Conservation (phyloP, 2,329 filamentous ascomycete genomes). For the Westerdykella sp. region DNA sequence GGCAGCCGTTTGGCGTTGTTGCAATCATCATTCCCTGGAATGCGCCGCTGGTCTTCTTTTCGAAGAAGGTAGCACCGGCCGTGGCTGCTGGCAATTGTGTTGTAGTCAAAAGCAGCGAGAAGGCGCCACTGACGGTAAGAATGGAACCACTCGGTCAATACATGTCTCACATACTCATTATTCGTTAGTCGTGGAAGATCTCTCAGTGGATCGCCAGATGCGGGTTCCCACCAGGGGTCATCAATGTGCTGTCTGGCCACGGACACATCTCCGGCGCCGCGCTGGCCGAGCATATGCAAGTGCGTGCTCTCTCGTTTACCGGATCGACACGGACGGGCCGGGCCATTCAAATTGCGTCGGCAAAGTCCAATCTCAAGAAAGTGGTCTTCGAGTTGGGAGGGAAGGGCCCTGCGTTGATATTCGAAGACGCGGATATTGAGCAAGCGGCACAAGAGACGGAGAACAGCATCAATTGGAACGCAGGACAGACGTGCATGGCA, state of each 20-base stretch:
- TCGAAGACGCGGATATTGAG: constrained; percentile 71
- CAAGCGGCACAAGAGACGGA: constrained; percentile 56
- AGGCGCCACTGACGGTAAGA: constrained; percentile 59
- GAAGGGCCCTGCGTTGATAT: constrained; percentile 75
- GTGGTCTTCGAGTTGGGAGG: constrained; percentile 79
- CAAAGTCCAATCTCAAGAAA: constrained; percentile 75
- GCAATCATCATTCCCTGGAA: constrained; percentile 68
- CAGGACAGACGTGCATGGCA: constrained; percentile 55
- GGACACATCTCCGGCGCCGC: constrained; percentile 75
- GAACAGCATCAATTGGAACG: constrained; percentile 48
- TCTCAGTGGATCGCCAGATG: constrained; percentile 70
- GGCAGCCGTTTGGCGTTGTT: constrained; percentile 70
- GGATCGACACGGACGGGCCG: constrained; percentile 78
- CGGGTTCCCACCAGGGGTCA: constrained; percentile 70
- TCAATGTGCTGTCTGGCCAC: constrained; percentile 73
- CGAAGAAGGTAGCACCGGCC: constrained; percentile 22
- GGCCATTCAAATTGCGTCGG: constrained; percentile 66
- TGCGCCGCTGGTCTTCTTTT: constrained; percentile 21
- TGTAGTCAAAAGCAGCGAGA: constrained; percentile 24
- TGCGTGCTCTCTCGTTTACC: constrained; percentile 79
- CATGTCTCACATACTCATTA: constrained; percentile 44
- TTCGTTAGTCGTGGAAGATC: constrained; percentile 69
- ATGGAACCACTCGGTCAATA: constrained; percentile 67
- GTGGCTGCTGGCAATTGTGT: constrained; percentile 23
- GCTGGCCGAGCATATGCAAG: constrained; percentile 63